These are phyloP conservation scores for Dictyostelium gargantuum DNA, from an alignment of 208 protist genomes.

Conservation along the genomic window DNA sequence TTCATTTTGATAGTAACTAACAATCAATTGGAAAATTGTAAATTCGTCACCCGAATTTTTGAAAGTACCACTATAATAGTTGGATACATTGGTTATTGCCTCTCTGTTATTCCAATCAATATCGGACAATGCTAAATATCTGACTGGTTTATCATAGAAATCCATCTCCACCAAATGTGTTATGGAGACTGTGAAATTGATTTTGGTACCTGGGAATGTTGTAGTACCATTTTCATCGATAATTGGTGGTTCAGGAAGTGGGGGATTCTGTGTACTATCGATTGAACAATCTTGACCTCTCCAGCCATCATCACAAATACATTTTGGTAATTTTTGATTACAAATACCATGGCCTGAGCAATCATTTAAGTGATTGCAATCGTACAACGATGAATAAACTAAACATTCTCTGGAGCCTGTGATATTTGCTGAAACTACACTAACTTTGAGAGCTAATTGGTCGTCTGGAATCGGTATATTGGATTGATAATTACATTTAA, in stretches of 20 bases:
- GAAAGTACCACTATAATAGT: background rate
- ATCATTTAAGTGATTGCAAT: background rate
- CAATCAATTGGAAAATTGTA: background rate
- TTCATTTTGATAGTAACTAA: background rate
- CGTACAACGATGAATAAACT: background rate
- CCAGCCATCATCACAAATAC: slow-evolving; percentile 18
- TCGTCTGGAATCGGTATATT: background rate
- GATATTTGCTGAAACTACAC: background rate
- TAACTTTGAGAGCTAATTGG: background rate
- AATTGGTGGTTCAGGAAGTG: background rate
- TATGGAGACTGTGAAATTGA: background rate
- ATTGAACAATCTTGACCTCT: background rate
- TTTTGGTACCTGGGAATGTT: background rate
- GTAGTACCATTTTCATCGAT: background rate
- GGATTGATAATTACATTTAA: background rate
- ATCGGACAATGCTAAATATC: background rate
- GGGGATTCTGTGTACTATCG: background rate
- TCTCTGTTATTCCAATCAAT: background rate
- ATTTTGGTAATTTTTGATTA: background rate
- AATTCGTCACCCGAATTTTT: background rate
- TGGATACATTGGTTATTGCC: background rate
- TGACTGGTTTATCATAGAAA: background rate
- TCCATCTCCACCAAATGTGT: slow-evolving; percentile 8
- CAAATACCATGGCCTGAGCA: slow-evolving; percentile 9
- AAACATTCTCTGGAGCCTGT: background rate